These are phyloP conservation scores for Didymella segeticola DNA, from an alignment of 2,329 filamentous ascomycete species.

Conservation along the genomic window DNA sequence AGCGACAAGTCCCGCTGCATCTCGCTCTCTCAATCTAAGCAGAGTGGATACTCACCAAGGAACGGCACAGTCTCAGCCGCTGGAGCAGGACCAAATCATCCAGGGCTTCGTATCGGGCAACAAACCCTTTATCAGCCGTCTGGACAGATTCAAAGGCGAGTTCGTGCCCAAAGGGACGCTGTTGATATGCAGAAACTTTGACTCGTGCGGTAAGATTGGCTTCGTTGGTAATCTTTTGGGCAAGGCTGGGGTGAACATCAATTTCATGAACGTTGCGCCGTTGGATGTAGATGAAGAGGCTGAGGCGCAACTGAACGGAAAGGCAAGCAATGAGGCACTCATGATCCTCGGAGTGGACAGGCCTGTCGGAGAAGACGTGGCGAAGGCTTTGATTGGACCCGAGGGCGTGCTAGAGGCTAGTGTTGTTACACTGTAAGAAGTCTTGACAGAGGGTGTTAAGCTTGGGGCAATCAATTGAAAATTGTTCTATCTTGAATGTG, in stretches of 20 bases:
- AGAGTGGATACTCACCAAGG: conserved; percentile 9
- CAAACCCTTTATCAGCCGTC: conserved; percentile 71
- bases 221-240: conserved; percentile 76
- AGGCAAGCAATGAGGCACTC: conserved; percentile 68
- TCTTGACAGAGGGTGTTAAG: no score
- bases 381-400: conserved; percentile 56
- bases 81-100: conserved; percentile 59
- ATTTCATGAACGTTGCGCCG: conserved; percentile 76
- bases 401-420: conserved; percentile 61
- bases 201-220: conserved; percentile 82
- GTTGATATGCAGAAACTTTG: conserved; percentile 82
- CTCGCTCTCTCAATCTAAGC: conserved; percentile 10
- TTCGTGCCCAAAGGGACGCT: conserved; percentile 77
- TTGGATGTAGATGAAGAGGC: conserved; percentile 53
- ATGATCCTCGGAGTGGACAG: conserved; percentile 82
- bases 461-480: no score
- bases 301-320: conserved; percentile 35
- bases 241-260: conserved; percentile 75
- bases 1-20: conserved; percentile 39
- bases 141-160: conserved; percentile 75
- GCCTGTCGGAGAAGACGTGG: conserved; percentile 64
- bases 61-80: conserved; percentile 2
- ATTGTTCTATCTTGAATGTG: no score
- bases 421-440: conserved; percentile 53
- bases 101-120: conserved; percentile 72